Evolutionary conservation across 768 basidiomycete species (phyloP), one percentile per base, ranked within the genome.

Genomic region (Chalciporus chontae): DNA sequence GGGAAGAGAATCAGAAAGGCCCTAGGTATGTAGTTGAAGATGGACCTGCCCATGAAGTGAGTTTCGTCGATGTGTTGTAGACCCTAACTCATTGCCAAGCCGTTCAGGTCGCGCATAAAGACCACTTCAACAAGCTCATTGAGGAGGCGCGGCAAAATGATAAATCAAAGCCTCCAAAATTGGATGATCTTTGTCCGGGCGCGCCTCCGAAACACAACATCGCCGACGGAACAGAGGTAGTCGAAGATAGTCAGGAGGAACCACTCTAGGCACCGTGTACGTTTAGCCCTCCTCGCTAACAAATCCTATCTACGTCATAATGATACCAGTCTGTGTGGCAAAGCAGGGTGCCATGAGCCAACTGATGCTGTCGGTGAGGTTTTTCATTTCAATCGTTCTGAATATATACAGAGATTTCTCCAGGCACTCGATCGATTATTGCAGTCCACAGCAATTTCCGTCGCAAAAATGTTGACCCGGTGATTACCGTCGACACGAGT

Each of bases 1-100:
- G 81, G 82, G 85, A 87, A 54, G 78, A 73, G 48, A 71, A 65
- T 47, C 72, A 66, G 45, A 78, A 74, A 52, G 61, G 51, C 24
- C 65, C 63, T 40, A 69, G 55, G 31, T 49, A 48, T 19, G 49
- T 63, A 15, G 71, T 77, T 4, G 71, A 75, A 3, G 72, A 76
- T 55, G 54, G 66, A 19, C 60, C 52, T 15, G 64, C 66, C 18
- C 62, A 81, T 59, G 64, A 75, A 58, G 78, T 79, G 43, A 55
- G 52, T 62, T 34, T 9, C 29, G 3, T 50, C 50, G 21, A 17
- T 13, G 26, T 39, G 21, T 36, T 13, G 15, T 27, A 29, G 26
- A 21, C 15, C 40, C 32, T 11, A 1, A n/a, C 37, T 50, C 31
- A 52, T 43, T 32, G 6, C 17, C 26, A 17, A 37, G 10, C 17